Evolutionary conservation across 805 yeast genomes (phyloP), one percentile per base, ranked within the genome.

Genomic region (Wickerhamiella azyma): DNA sequence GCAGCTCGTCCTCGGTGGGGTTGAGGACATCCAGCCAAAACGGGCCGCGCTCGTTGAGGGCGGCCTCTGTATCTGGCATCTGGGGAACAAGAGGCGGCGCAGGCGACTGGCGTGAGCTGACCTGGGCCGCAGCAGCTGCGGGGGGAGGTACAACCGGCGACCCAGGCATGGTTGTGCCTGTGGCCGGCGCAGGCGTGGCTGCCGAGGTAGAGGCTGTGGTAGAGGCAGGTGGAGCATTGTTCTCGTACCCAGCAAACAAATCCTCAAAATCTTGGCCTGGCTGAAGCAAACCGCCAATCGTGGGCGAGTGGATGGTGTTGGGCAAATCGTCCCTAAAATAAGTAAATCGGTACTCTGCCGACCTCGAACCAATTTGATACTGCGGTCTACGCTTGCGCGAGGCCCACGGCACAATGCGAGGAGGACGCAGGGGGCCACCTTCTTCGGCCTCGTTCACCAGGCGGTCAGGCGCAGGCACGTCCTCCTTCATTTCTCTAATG

Each of bases 1-100:
- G 86, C 94, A 92, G 85, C 62, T 89, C 98, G 54, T 86, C 96
- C 58, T 92, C 97, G 0, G 94, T 83, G 9, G 98, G 98, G 57
- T 85, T 81, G 48, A 84, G 66, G 10, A 89, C 82, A 62, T 89
- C 97, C 9, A 89, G 69, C 98, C 98, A 89, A 69, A 89, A 86
- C 14, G 94, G 88, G 2, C 77, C 68, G 8, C 68, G 41, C 19
- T 33, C 41, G 28, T 14, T 35, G 9, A 24, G 21, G 16, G 19
- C 11, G 9, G 46, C 36, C n/a, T 41, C n/a, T 30, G 24, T 11
- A 17, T 26, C 24, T 9, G 33, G 32, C 2, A 17, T 16, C 17
- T 19, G 11, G 28, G 41, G 43, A 4, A 43, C 35, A 8, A 26
- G 29, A 8, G 37, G 26, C 6, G 43, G 37, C 5, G 43, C 43